Evolutionary conservation across 2,329 filamentous ascomycete species (phyloP).

Genomic region (Aureobasidium sp.): DNA sequence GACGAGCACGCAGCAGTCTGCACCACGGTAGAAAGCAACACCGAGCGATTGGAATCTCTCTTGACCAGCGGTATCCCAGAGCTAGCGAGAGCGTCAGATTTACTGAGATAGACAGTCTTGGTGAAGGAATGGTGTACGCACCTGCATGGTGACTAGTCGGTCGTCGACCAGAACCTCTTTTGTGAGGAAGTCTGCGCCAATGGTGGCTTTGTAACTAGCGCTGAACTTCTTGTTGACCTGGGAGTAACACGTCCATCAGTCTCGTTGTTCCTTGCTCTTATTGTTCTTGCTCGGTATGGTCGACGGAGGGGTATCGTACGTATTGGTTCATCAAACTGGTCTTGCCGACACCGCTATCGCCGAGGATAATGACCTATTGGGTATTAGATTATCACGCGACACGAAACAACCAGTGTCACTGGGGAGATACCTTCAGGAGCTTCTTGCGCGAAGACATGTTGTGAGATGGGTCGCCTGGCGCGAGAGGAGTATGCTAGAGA

Average conservation of each 20-base stretch:
- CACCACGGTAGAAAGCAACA: slow-evolving; percentile 93
- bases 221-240: slow-evolving; percentile 99
- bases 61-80: slow-evolving; percentile 97
- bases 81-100: slow-evolving; percentile 41
- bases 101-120: not conserved
- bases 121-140: slow-evolving; percentile 29
- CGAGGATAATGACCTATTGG: slow-evolving; percentile 88
- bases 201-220: slow-evolving; percentile 98
- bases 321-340: slow-evolving; percentile 99
- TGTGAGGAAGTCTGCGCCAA: slow-evolving; percentile 96
- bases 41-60: slow-evolving; percentile 96
- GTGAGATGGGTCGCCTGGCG: slow-evolving; percentile 8
- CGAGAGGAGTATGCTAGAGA: not conserved
- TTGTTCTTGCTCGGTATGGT: not conserved
- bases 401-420: not conserved
- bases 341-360: slow-evolving; percentile 98
- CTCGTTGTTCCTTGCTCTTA: not conserved
- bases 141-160: slow-evolving; percentile 97
- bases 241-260: slow-evolving; percentile 10
- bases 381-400: slow-evolving; percentile 10
- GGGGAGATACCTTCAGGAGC: slow-evolving; percentile 25
- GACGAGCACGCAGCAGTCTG: slow-evolving; percentile 95
- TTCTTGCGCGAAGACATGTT: slow-evolving; percentile 31
- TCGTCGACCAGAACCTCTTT: slow-evolving; percentile 97
- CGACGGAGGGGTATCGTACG: slow-evolving; percentile 50